These are phyloP conservation scores for Fallopia convolvulus DNA, from an alignment of 148 eudicot genomes.

Conservation along the genomic window DNA sequence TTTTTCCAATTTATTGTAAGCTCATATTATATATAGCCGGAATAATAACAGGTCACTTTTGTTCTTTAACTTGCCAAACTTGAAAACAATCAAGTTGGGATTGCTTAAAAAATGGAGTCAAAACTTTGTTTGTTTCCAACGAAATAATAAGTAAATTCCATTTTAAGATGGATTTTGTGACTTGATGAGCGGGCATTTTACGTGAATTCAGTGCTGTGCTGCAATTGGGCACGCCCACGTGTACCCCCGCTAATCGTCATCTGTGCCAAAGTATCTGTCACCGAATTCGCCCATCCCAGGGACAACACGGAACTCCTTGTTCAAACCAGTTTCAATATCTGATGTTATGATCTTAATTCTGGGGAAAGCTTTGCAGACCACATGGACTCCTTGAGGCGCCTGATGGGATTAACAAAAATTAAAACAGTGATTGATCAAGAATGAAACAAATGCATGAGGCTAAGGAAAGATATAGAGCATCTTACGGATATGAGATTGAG, in stretches of 20 bases:
- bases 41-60: not conserved
- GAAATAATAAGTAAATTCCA: too few relatives aligned
- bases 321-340: conserved; percentile 79
- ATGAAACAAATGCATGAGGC: not conserved
- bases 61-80: not conserved
- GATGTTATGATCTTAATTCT: conserved; percentile 92
- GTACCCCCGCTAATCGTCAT: not conserved
- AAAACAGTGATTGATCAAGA: not conserved
- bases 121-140: not conserved
- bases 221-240: too few relatives aligned
- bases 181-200: too few relatives aligned
- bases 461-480: not conserved
- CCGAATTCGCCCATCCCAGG: conserved; percentile 99
- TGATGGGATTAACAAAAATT: conserved; percentile 18
- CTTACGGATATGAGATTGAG: conserved; percentile 88
- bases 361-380: conserved; percentile 80
- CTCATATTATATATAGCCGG: not conserved
- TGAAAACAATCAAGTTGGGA: not conserved
- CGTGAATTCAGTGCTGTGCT: too few relatives aligned
- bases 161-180: not conserved
- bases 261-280: conserved; percentile 41
- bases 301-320: conserved; percentile 75
- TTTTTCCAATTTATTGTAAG: too few relatives aligned
- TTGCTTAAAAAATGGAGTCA: not conserved
- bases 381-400: conserved; percentile 98